A percentile compares a stretch with the other conserved stretches of the same genome.
These are phyloP conservation scores for Paraurostyla sp. DNA, from an alignment of 73 alveolate genomes.

Conservation along the genomic window DNA sequence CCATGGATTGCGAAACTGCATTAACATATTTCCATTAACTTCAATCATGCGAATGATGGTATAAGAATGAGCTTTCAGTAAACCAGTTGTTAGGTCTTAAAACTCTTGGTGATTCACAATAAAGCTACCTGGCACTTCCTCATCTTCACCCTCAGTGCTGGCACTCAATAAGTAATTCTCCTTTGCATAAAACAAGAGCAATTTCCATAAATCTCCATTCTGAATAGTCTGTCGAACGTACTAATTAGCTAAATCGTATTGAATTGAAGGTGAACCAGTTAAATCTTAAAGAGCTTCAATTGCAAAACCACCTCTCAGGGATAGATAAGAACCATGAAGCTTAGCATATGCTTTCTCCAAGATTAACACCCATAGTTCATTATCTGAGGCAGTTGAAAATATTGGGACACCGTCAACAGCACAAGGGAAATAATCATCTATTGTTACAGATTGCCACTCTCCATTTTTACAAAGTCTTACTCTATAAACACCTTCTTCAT, in stretches of 20 bases:
- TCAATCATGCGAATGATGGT: not conserved
- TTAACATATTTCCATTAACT: not conserved
- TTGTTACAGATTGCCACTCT: slow-evolving; percentile 71
- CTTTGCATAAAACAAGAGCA: not conserved
- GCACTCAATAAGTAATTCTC: not conserved
- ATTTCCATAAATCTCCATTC: slow-evolving; percentile 58
- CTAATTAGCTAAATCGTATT: not conserved
- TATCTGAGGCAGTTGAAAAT: not conserved
- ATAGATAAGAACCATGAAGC: slow-evolving; percentile 68
- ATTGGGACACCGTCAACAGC: slow-evolving; percentile 47
- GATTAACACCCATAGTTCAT: slow-evolving; percentile 74
- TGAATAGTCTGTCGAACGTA: not conserved
- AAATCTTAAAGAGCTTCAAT: slow-evolving; percentile 66
- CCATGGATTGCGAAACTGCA: not conserved
- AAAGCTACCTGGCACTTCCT: slow-evolving; percentile 10
- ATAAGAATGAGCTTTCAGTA: slow-evolving; percentile 31
- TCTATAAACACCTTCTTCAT: slow-evolving; percentile 79
- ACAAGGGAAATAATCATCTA: slow-evolving; percentile 79
- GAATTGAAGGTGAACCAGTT: slow-evolving; percentile 60
- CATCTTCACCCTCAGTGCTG: slow-evolving; percentile 57
- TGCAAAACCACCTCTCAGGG: slow-evolving; percentile 68
- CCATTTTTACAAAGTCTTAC: slow-evolving; percentile 85
- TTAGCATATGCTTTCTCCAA: slow-evolving; percentile 78
- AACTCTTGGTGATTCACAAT: not conserved
- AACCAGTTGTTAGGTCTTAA: not conserved